Evolutionary conservation across 179 eudicot species (phyloP).

Genomic region (Amaranthus tricolor): DNA sequence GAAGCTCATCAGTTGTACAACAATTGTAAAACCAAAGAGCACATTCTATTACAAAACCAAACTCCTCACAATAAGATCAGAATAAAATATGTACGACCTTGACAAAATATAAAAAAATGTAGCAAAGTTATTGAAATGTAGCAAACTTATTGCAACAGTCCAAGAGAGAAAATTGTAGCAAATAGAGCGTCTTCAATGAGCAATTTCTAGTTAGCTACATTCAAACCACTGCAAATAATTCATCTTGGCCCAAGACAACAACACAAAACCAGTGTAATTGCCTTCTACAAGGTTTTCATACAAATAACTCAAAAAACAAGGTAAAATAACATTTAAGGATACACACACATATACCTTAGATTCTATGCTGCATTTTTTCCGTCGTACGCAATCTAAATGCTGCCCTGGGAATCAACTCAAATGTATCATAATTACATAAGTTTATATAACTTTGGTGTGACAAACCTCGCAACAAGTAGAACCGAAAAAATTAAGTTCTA

Average conservation of each 20-base stretch:
- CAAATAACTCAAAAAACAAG: constrained; percentile 6
- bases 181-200: too few species aligned
- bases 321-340: background rate
- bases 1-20: too few species aligned
- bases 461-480: background rate
- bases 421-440: constrained; percentile 25
- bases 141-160: too few species aligned
- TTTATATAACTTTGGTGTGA: background rate
- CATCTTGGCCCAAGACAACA: constrained; percentile 1
- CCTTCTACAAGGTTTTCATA: background rate
- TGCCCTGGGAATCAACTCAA: constrained; percentile 5
- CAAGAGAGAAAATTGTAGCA: too few species aligned
- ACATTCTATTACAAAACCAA: too few species aligned
- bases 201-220: background rate
- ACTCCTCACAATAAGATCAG: too few species aligned
- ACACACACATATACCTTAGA: constrained; percentile 16
- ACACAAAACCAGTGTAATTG: constrained; percentile 9
- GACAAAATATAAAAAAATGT: too few species aligned
- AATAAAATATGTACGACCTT: too few species aligned
- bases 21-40: too few species aligned
- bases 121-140: too few species aligned
- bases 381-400: background rate
- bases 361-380: background rate
- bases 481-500: constrained; percentile 8
- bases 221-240: constrained; percentile 2